These are phyloP conservation scores for Eucalyptus paniculata DNA, from an alignment of 345 rosid genomes.

Conservation along the genomic window DNA sequence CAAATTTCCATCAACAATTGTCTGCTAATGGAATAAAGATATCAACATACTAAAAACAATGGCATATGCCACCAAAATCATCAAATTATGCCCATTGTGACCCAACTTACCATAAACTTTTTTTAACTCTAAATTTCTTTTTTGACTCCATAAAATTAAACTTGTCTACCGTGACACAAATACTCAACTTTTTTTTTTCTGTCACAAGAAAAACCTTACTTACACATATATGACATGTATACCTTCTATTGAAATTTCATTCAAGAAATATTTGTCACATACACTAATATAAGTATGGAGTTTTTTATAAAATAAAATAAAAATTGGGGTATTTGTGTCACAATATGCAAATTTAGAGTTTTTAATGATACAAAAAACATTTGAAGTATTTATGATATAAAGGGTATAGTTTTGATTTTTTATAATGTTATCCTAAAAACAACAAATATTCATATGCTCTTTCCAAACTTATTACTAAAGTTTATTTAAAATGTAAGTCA, in stretches of 20 bases:
- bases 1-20: background rate
- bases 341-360: background rate
- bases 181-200: background rate
- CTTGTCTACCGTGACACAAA: background rate
- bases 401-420: no score
- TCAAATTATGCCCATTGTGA: background rate
- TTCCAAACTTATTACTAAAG: background rate
- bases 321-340: background rate
- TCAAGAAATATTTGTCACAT: background rate
- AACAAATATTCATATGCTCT: background rate
- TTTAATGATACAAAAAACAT: no score
- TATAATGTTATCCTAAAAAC: background rate
- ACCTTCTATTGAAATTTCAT: no score
- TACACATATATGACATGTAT: no score
- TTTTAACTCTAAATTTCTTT: no score
- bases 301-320: no score
- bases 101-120: no score
- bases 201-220: no score
- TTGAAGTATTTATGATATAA: background rate
- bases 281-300: background rate
- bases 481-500: background rate
- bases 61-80: background rate
- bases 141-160: no score
- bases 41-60: background rate
- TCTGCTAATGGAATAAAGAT: background rate